Evolutionary conservation across 1,139 yeast species (phyloP).

Genomic region (Suhomyces ambrosiae): DNA sequence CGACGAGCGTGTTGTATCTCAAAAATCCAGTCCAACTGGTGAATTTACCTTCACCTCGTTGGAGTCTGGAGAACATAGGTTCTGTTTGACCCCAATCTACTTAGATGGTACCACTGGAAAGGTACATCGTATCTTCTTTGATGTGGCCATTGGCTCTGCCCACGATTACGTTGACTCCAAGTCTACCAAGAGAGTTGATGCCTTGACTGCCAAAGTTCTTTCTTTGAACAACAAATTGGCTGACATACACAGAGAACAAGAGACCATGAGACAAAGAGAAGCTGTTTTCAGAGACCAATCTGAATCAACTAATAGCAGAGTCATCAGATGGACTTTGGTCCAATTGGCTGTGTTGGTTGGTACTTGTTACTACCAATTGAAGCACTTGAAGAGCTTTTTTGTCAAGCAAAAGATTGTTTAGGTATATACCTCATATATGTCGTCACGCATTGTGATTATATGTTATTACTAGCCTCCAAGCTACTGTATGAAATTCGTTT

Average conservation of each 20-base stretch:
- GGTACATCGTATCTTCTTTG: slow-evolving; percentile 47
- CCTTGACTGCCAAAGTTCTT: slow-evolving; percentile 43
- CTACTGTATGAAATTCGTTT: no score
- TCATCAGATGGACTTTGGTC: slow-evolving; percentile 49
- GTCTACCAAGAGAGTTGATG: slow-evolving; percentile 46
- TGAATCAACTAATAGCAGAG: slow-evolving; percentile 49
- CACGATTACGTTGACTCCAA: slow-evolving; percentile 52
- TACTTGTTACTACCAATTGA: slow-evolving; percentile 52
- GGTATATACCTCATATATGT: no score
- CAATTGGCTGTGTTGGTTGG: slow-evolving; percentile 51
- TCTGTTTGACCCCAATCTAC: slow-evolving; percentile 49
- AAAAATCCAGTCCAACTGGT: slow-evolving; percentile 42
- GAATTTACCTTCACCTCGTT: slow-evolving; percentile 38
- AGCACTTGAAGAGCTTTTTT: slow-evolving; percentile 53
- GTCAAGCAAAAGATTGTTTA: slow-evolving; percentile 54
- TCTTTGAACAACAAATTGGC: slow-evolving; percentile 45
- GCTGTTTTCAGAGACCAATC: slow-evolving; percentile 51
- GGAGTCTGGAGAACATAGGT: slow-evolving; percentile 51
- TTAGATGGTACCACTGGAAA: slow-evolving; percentile 37
- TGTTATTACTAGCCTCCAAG: no score
- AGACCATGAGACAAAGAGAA: slow-evolving; percentile 49
- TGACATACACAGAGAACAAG: slow-evolving; percentile 50
- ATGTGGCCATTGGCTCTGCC: slow-evolving; percentile 50
- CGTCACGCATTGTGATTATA: no score
- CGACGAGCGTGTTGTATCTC: slow-evolving; percentile 46